phyloP scores from a whole-genome alignment of 169 alveolate genomes.

The Sarcocystis neurona region DNA sequence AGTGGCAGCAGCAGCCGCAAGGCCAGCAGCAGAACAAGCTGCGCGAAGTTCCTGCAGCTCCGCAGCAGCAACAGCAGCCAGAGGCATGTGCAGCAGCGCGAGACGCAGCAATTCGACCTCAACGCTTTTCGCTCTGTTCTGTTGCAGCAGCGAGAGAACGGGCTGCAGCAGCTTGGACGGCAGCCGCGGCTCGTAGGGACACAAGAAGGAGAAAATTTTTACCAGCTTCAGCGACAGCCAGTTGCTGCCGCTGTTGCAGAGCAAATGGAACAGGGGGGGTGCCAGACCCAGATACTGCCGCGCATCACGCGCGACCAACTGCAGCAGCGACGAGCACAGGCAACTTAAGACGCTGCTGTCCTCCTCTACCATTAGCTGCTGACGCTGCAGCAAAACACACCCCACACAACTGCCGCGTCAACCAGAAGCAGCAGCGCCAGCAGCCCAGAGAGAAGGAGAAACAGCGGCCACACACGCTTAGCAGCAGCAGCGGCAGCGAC shows the following conservation, averaged over 20 bases:
- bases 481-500: no score
- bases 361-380: conserved; percentile 61
- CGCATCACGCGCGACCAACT: conserved; percentile 64
- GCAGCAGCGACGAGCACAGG: conserved; percentile 64
- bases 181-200: conserved; percentile 69
- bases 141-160: conserved; percentile 45
- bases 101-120: conserved; percentile 45
- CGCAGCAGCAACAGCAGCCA: not conserved
- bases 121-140: conserved; percentile 60
- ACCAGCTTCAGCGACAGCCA: conserved; percentile 70
- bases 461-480: no score
- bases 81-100: conserved; percentile 25
- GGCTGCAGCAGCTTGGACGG: conserved; percentile 70
- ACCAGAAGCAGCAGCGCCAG: no score
- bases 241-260: conserved; percentile 68
- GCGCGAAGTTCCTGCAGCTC: conserved; percentile 13
- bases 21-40: not conserved
- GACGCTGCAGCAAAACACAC: conserved; percentile 7
- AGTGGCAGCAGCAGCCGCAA: not conserved
- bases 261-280: conserved; percentile 70
- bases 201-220: conserved; percentile 63
- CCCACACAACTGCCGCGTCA: no score
- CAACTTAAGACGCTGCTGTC: conserved; percentile 68
- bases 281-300: conserved; percentile 66
- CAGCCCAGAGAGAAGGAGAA: not conserved